Conservation (phyloP, 179 eudicot genomes). For the Silene vulgaris region DNA sequence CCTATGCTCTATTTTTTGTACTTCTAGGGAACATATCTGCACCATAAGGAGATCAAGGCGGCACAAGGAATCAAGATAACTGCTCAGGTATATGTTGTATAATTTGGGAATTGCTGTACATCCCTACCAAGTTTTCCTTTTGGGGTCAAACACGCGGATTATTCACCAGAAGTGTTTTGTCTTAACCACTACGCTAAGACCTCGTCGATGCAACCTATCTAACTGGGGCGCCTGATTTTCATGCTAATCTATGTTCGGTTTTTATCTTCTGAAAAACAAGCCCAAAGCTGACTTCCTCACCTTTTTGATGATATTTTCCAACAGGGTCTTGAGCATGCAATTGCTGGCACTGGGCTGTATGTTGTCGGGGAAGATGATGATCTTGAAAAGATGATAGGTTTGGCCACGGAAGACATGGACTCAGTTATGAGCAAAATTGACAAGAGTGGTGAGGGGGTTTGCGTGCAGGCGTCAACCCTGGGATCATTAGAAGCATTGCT, state of each 20-base stretch:
- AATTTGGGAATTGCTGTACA: not conserved
- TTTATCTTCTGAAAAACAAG: too few relatives aligned
- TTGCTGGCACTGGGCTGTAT: conserved; percentile 78
- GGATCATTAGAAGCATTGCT: conserved; percentile 86
- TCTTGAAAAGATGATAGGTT: conserved; percentile 52
- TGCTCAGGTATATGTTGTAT: conserved; percentile 56
- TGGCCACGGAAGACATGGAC: conserved; percentile 77
- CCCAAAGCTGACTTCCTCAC: too few relatives aligned
- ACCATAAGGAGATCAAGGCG: conserved; percentile 91
- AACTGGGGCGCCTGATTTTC: too few relatives aligned
- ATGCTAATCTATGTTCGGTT: too few relatives aligned
- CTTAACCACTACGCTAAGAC: too few relatives aligned
- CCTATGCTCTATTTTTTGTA: conserved; percentile 6
- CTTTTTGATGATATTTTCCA: not conserved
- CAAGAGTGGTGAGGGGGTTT: conserved; percentile 88
- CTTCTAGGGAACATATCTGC: conserved; percentile 73
- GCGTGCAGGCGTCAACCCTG: conserved; percentile 92
- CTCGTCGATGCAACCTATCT: too few relatives aligned
- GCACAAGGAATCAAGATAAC: conserved; percentile 96
- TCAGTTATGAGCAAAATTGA: conserved; percentile 81
- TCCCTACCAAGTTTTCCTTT: too few relatives aligned
- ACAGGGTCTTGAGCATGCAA: conserved; percentile 93
- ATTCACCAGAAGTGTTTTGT: too few relatives aligned
- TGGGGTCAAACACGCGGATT: too few relatives aligned
- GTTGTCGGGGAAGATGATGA: conserved; percentile 86